These are phyloP conservation scores for Fimicolochytrium jonesii DNA, from an alignment of 192 early-diverging fungal species.

Conservation along the genomic window DNA sequence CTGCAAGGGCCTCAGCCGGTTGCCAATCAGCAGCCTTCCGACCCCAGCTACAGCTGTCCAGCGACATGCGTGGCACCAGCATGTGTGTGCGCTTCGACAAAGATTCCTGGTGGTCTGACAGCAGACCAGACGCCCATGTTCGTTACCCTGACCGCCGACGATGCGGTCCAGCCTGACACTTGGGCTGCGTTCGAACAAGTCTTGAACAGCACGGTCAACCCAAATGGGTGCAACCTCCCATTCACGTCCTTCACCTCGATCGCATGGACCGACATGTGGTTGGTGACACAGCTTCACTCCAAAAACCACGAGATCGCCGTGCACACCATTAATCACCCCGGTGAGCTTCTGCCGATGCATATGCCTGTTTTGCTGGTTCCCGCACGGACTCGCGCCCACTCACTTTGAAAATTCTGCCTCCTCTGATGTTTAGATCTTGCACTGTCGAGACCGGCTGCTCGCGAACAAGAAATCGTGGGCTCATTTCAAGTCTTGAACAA, in stretches of 20 bases:
- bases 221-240: constrained; percentile 57
- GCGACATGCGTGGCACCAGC: constrained; percentile 21
- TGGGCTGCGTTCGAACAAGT: constrained; percentile 8
- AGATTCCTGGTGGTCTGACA: constrained; percentile 24
- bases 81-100: constrained; percentile 19
- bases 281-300: constrained; percentile 59
- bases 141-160: constrained; percentile 54
- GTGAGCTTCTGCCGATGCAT: constrained; percentile 1
- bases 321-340: constrained; percentile 51
- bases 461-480: constrained; percentile 15
- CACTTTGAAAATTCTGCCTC: neutral
- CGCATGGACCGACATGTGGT: constrained; percentile 56
- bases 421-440: neutral
- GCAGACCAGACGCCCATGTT: constrained; percentile 27
- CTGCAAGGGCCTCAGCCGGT: no score
- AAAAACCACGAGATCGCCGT: constrained; percentile 62
- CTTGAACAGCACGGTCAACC: constrained; percentile 31
- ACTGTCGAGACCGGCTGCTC: neutral
- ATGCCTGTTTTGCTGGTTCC: neutral
- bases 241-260: constrained; percentile 60
- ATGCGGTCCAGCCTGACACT: constrained; percentile 44
- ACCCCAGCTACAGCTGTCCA: no score
- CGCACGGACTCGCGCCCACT: neutral
- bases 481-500: constrained; percentile 16
- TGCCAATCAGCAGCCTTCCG: no score